Conservation (phyloP, 345 rosid genomes). For the Clausena lansium region DNA sequence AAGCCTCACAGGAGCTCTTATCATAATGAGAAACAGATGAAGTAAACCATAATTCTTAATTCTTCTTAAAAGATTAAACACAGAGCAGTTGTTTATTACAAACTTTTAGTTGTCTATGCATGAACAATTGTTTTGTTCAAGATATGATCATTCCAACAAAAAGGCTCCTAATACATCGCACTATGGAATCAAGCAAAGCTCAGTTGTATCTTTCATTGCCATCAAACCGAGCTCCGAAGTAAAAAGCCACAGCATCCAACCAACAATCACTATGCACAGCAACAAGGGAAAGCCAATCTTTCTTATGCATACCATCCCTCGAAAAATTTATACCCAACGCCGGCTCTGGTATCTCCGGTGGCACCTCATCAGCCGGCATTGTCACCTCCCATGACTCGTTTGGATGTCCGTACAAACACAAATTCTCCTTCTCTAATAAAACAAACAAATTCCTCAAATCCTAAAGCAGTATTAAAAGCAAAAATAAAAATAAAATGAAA, state of each 20-base stretch:
- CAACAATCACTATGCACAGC: slow-evolving; percentile 87
- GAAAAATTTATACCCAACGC: slow-evolving; percentile 85
- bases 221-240: slow-evolving; percentile 72
- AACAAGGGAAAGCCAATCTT: slow-evolving; percentile 82
- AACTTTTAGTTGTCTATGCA: no score
- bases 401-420: no score
- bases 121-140: background rate
- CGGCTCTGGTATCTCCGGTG: slow-evolving; percentile 92
- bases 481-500: no score
- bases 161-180: background rate
- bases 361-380: no score
- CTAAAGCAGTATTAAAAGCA: no score
- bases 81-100: no score
- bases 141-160: background rate
- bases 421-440: no score
- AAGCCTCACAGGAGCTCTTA: background rate
- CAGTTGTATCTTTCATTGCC: slow-evolving; percentile 57
- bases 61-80: no score
- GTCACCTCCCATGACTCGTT: no score
- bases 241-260: slow-evolving; percentile 76
- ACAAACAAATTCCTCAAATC: no score
- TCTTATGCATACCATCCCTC: slow-evolving; percentile 75
- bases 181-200: background rate
- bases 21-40: background rate
- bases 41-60: background rate